Conservation (phyloP, 2,329 filamentous ascomycete species). For the Hypoxylon sp. region DNA sequence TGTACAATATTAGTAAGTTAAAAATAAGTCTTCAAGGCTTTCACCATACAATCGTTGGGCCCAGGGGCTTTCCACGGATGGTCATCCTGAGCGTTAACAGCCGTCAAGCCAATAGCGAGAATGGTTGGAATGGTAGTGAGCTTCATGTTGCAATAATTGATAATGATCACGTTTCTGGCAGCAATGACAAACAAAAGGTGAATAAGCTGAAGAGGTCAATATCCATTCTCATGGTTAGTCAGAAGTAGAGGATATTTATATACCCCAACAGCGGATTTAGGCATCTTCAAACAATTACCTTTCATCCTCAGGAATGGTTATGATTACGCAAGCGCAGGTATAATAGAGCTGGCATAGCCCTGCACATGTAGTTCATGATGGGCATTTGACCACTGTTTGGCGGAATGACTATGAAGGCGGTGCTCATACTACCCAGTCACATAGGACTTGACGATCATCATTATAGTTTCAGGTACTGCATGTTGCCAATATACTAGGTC, state of each 20-base stretch:
- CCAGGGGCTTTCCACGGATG: slow-evolving; percentile 30
- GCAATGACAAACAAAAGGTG: background rate
- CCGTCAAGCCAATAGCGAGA: slow-evolving; percentile 6
- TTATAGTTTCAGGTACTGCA: slow-evolving; percentile 9
- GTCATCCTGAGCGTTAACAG: slow-evolving; percentile 2
- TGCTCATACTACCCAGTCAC: background rate
- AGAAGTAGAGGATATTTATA: slow-evolving; percentile 12
- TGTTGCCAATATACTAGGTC: background rate
- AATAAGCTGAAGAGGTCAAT: background rate
- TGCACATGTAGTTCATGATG: background rate
- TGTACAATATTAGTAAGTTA: slow-evolving; percentile 38
- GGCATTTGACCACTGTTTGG: background rate
- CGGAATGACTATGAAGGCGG: background rate
- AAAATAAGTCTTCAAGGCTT: background rate
- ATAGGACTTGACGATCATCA: slow-evolving; percentile 12
- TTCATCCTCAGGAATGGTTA: background rate
- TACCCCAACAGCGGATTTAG: background rate
- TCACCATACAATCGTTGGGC: slow-evolving; percentile 32
- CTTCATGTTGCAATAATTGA: slow-evolving; percentile 17
- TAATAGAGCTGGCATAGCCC: too few relatives aligned
- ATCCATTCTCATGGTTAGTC: background rate
- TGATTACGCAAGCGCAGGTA: slow-evolving; percentile 12
- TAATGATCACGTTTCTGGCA: background rate
- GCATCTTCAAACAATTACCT: background rate
- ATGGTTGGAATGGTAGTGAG: background rate